Evolutionary conservation across 2,329 filamentous ascomycete genomes (phyloP).

Genomic region (Aspergillus piperis): DNA sequence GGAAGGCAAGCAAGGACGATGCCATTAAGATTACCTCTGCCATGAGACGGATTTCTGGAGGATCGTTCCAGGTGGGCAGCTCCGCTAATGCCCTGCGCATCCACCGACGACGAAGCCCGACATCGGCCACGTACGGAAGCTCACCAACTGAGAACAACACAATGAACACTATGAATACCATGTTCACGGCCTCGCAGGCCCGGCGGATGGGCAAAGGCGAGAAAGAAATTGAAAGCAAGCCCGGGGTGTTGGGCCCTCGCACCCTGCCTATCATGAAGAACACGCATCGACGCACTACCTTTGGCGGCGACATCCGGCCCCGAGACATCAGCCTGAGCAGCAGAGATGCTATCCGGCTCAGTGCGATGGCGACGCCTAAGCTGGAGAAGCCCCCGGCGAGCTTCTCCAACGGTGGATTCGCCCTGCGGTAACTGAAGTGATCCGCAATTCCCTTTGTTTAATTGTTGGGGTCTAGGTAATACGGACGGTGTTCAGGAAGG

Average conservation of each 20-base stretch:
- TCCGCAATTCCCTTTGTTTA: slow-evolving; percentile 17
- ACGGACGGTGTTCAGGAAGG: slow-evolving; percentile 31
- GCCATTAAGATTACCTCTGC: slow-evolving; percentile 58
- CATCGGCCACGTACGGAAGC: slow-evolving; percentile 49
- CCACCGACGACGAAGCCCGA: slow-evolving; percentile 60
- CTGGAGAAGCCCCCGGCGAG: slow-evolving; percentile 35
- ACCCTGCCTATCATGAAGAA: slow-evolving; percentile 61
- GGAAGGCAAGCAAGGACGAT: slow-evolving; percentile 52
- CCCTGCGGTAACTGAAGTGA: slow-evolving; percentile 21
- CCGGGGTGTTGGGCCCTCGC: slow-evolving; percentile 63
- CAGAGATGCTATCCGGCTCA: slow-evolving; percentile 43
- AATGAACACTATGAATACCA: slow-evolving; percentile 63
- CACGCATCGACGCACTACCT: slow-evolving; percentile 45
- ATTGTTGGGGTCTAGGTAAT: slow-evolving; percentile 20
- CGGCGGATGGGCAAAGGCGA: slow-evolving; percentile 66
- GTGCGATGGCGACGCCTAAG: slow-evolving; percentile 39
- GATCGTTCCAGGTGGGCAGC: slow-evolving; percentile 41
- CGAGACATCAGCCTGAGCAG: slow-evolving; percentile 42
- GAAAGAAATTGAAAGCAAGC: slow-evolving; percentile 57
- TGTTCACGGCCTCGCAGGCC: slow-evolving; percentile 67
- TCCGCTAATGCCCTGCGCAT: slow-evolving; percentile 45
- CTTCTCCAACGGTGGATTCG: slow-evolving; percentile 29
- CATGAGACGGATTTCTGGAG: slow-evolving; percentile 57
- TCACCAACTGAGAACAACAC: slow-evolving; percentile 60
- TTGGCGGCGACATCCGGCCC: slow-evolving; percentile 44